Percentiles rank a stretch among this genome's conserved stretches.
These are phyloP conservation scores for Lasiodiplodia hormozganensis DNA, from an alignment of 2,329 filamentous ascomycete species.

Conservation along the genomic window DNA sequence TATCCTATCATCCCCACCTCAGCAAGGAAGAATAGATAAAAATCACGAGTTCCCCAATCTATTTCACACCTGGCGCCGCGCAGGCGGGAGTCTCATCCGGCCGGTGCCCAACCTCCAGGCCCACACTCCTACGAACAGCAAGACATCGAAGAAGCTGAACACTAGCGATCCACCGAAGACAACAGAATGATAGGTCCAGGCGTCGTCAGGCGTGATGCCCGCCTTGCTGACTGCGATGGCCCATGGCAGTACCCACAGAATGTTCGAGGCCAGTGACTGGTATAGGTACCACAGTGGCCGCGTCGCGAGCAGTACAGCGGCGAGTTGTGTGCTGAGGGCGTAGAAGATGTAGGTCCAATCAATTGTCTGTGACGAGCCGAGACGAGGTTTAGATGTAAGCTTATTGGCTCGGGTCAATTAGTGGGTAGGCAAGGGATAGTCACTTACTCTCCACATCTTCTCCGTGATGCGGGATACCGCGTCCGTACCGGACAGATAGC, in stretches of 20 bases:
- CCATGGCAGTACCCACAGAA: conserved; percentile 75
- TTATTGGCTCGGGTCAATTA: neutral
- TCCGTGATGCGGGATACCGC: conserved; percentile 66
- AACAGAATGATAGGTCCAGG: conserved; percentile 71
- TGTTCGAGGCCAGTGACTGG: conserved; percentile 70
- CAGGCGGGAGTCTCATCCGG: conserved; percentile 9
- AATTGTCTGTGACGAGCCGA: conserved; percentile 38
- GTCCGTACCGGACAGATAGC: conserved; percentile 65
- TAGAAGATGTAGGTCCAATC: conserved; percentile 73
- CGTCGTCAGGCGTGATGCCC: conserved; percentile 54
- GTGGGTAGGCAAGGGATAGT: neutral
- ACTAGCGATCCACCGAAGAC: conserved; percentile 74
- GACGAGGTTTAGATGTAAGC: neutral
- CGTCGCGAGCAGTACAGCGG: conserved; percentile 69
- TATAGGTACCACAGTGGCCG: conserved; percentile 71
- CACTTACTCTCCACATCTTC: conserved; percentile 65
- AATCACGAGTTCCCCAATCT: neutral
- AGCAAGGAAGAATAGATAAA: too few relatives aligned
- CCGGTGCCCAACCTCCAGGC: conserved; percentile 51
- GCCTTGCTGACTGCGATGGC: conserved; percentile 63
- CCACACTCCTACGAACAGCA: conserved; percentile 61
- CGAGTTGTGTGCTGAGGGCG: conserved; percentile 69
- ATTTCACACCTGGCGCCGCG: conserved; percentile 2
- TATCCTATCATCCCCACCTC: too few relatives aligned
- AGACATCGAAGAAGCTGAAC: conserved; percentile 67